phyloP scores from a whole-genome alignment of 345 rosid species.

The Xanthoceras sorbifolium region DNA sequence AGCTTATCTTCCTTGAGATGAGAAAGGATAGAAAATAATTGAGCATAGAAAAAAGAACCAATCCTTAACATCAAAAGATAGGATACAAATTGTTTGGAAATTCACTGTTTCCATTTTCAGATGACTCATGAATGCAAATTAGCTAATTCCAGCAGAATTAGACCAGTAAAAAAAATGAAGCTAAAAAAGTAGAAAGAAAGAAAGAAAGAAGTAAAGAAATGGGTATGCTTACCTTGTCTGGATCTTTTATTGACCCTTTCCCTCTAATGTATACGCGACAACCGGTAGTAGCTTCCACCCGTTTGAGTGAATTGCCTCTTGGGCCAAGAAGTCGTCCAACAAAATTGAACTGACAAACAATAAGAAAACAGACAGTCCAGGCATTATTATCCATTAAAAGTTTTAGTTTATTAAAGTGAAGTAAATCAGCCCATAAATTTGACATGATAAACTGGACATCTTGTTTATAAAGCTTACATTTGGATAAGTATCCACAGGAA shows the following conservation, averaged over 20 bases:
- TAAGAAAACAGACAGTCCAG: slow-evolving; percentile 6
- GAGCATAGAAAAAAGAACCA: slow-evolving; percentile 15
- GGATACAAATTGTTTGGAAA: slow-evolving; percentile 2
- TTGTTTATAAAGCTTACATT: slow-evolving; percentile 42
- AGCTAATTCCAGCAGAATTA: not conserved
- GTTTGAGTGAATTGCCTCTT: slow-evolving; percentile 95
- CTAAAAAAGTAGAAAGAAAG: not conserved
- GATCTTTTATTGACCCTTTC: slow-evolving; percentile 97
- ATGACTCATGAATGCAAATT: not conserved
- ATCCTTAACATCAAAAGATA: slow-evolving; percentile 2
- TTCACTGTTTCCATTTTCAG: slow-evolving; percentile 12
- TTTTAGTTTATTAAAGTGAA: not conserved
- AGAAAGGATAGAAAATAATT: slow-evolving; percentile 20
- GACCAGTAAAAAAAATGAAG: not conserved
- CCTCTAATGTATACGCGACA: slow-evolving; percentile 99
- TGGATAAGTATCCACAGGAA: slow-evolving; percentile 92
- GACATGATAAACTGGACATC: slow-evolving; percentile 6
- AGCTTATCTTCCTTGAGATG: slow-evolving; percentile 63
- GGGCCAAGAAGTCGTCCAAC: slow-evolving; percentile 98
- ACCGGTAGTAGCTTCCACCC: slow-evolving; percentile 98
- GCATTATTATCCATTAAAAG: slow-evolving; percentile 1
- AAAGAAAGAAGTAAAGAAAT: not conserved
- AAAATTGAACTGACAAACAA: slow-evolving; percentile 77
- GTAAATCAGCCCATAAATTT: slow-evolving; percentile 1
- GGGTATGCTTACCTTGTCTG: slow-evolving; percentile 68